Evolutionary conservation across 805 yeast genomes (phyloP).

Genomic region (Yarrowia bubula): DNA sequence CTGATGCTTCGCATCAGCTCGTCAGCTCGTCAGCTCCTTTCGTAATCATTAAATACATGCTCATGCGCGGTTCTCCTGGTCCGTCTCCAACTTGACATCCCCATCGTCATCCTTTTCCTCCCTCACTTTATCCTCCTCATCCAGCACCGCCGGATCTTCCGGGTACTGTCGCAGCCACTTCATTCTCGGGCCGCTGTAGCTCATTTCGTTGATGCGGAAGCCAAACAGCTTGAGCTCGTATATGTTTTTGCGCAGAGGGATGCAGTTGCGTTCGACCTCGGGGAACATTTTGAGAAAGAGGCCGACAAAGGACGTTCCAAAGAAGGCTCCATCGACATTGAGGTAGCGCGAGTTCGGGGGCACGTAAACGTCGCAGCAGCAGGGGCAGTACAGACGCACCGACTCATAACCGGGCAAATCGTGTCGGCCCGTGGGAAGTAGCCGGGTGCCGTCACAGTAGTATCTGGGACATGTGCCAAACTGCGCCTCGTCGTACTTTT

Average conservation of each 20-base stretch:
- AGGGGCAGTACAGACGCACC: slow-evolving; percentile 88
- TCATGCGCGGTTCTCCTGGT: slow-evolving; percentile 23
- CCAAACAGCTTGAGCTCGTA: slow-evolving; percentile 79
- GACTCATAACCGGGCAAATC: slow-evolving; percentile 92
- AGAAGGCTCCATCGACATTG: slow-evolving; percentile 93
- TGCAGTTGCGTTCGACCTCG: slow-evolving; percentile 78
- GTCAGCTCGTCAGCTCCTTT: neutral
- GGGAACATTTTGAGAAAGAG: slow-evolving; percentile 86
- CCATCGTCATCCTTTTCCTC: slow-evolving; percentile 24
- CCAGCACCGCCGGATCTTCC: slow-evolving; percentile 54
- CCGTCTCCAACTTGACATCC: slow-evolving; percentile 18
- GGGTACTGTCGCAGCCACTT: slow-evolving; percentile 87
- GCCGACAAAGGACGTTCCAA: slow-evolving; percentile 95
- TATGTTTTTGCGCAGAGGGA: slow-evolving; percentile 51
- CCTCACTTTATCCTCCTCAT: slow-evolving; percentile 43
- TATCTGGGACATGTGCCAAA: slow-evolving; percentile 93
- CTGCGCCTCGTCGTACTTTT: slow-evolving; percentile 81
- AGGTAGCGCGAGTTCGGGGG: slow-evolving; percentile 85
- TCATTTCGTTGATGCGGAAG: slow-evolving; percentile 70
- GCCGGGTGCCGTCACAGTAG: slow-evolving; percentile 82
- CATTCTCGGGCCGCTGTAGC: slow-evolving; percentile 91
- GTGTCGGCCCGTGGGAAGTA: slow-evolving; percentile 86
- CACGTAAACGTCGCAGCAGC: slow-evolving; percentile 85
- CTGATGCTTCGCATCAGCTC: too few species aligned
- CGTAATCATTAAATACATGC: slow-evolving; percentile 19